Conservation (phyloP, 2,329 filamentous ascomycete genomes). For the Parastagonospora nodorum region DNA sequence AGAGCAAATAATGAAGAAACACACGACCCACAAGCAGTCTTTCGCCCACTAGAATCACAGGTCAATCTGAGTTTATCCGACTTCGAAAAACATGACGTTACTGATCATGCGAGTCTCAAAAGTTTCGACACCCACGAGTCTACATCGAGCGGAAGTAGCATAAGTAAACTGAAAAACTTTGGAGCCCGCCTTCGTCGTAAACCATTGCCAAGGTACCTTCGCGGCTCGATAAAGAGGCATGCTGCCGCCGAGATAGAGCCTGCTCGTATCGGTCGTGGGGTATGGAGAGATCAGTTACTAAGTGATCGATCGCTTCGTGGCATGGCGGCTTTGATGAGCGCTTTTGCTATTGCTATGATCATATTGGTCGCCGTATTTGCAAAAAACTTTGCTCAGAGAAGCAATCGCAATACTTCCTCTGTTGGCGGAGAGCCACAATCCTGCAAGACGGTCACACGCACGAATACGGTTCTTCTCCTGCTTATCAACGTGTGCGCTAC, state of each 20-base stretch:
- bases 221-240: slow-evolving; percentile 21
- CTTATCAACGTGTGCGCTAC: slow-evolving; percentile 38
- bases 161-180: slow-evolving; percentile 24
- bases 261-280: slow-evolving; percentile 24
- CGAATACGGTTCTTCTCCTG: slow-evolving; percentile 29
- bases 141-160: slow-evolving; percentile 12
- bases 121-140: slow-evolving; percentile 23
- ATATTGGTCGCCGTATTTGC: slow-evolving; percentile 22
- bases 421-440: slow-evolving; percentile 22
- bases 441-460: slow-evolving; percentile 24
- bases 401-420: slow-evolving; percentile 28
- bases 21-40: neutral
- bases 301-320: slow-evolving; percentile 32
- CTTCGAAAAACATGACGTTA: slow-evolving; percentile 7
- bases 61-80: slow-evolving; percentile 4
- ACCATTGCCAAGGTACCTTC: slow-evolving; percentile 16
- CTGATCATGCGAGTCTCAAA: slow-evolving; percentile 15
- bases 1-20: neutral
- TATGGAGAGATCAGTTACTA: slow-evolving; percentile 38
- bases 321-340: slow-evolving; percentile 30
- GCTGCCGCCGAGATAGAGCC: slow-evolving; percentile 29
- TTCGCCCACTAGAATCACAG: slow-evolving; percentile 1
- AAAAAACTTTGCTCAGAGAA: slow-evolving; percentile 14
- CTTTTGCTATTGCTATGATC: slow-evolving; percentile 22
- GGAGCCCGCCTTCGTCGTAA: slow-evolving; percentile 24